Conservation (phyloP, 73 alveolate genomes). For the Paramecium biaurelia region DNA sequence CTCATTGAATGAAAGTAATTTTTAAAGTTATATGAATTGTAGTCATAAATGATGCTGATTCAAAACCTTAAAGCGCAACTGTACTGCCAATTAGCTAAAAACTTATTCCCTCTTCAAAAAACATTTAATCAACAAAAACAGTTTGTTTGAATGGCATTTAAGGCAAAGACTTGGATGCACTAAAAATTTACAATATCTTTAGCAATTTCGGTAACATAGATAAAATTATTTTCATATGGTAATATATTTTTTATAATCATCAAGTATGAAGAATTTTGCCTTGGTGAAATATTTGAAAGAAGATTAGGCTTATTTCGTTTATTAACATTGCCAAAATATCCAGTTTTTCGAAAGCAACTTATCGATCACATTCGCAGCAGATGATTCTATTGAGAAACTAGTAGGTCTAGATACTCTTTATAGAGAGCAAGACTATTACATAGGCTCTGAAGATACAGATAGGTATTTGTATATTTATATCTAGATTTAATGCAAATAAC, state of each 20-base stretch:
- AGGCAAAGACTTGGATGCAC: conserved; percentile 3
- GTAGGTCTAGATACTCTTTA: background rate
- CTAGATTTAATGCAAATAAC: conserved; percentile 40
- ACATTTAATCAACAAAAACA: background rate
- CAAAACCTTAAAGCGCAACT: conserved; percentile 22
- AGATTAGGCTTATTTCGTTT: conserved; percentile 32
- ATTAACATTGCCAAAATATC: conserved; percentile 13
- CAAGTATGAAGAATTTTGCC: conserved; percentile 17
- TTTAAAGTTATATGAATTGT: background rate
- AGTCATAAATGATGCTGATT: background rate
- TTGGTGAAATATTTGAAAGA: conserved; percentile 38
- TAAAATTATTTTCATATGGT: conserved; percentile 8
- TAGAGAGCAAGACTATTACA: background rate
- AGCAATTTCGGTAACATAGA: conserved; percentile 52
- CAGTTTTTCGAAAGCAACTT: conserved; percentile 7
- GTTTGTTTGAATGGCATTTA: conserved; percentile 16
- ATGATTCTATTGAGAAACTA: conserved; percentile 37
- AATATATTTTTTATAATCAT: background rate
- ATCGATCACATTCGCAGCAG: background rate
- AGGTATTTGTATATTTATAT: background rate
- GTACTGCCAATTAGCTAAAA: conserved; percentile 4
- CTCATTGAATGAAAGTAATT: conserved; percentile 20
- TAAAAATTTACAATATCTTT: conserved; percentile 12
- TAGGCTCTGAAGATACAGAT: conserved; percentile 51
- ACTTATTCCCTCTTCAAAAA: background rate